These are phyloP conservation scores for Odonthalia washingtoniensis DNA, from an alignment of 31 red algal species.

Conservation along the genomic window DNA sequence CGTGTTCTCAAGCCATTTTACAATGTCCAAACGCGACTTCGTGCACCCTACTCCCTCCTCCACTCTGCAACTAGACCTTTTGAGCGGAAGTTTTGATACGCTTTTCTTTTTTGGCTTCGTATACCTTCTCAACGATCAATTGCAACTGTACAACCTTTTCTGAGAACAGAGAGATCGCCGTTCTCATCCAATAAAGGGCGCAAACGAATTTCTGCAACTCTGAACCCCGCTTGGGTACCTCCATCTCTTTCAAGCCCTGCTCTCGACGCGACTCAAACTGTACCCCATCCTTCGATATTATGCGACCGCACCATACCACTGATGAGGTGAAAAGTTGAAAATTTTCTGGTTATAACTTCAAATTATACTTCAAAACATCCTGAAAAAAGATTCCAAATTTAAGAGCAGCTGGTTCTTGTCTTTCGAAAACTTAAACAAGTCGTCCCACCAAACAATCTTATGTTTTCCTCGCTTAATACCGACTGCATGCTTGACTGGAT, in stretches of 20 bases:
- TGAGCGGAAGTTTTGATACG: constrained; percentile 12
- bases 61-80: neutral
- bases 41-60: neutral
- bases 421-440: neutral
- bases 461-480: neutral
- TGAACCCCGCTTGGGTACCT: neutral
- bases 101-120: constrained; percentile 4
- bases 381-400: neutral
- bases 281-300: neutral
- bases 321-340: neutral
- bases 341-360: neutral
- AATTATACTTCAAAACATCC: neutral
- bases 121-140: constrained; percentile 9
- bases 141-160: constrained; percentile 14
- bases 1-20: neutral
- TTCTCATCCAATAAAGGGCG: constrained; percentile 50
- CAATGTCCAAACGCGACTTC: neutral
- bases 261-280: neutral
- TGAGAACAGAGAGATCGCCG: constrained; percentile 8
- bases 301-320: neutral
- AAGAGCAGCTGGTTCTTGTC: neutral
- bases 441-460: neutral
- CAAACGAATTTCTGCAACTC: constrained; percentile 42
- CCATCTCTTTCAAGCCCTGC: neutral
- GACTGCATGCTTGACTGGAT: neutral